A percentile compares a stretch with the other conserved stretches of the same genome.
phyloP scores from a whole-genome alignment of 2,329 filamentous ascomycete species.

The Aspergillus arachidicola region DNA sequence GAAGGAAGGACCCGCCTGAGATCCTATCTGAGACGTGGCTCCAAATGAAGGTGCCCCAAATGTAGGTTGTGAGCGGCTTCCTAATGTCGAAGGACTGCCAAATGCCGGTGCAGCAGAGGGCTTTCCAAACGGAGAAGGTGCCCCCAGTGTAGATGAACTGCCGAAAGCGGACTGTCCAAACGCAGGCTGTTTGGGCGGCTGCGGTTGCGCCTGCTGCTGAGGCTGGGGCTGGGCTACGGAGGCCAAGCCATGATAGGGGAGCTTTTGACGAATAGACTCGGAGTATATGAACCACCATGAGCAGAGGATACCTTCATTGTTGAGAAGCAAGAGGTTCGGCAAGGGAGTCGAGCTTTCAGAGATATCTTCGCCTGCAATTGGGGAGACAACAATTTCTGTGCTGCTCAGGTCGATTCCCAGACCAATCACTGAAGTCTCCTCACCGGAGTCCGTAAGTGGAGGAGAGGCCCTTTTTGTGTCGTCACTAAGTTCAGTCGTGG shows the following conservation, averaged over 20 bases:
- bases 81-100: conserved; percentile 32
- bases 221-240: conserved; percentile 27
- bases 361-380: conserved; percentile 76
- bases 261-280: conserved; percentile 76
- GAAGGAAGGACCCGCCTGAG: conserved; percentile 29
- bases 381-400: conserved; percentile 75
- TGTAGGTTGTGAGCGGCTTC: conserved; percentile 24
- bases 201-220: conserved; percentile 21
- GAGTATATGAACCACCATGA: conserved; percentile 93
- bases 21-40: conserved; percentile 27
- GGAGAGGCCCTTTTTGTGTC: conserved; percentile 76
- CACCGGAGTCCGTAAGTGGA: conserved; percentile 66
- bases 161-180: conserved; percentile 34
- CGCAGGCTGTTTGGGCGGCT: conserved; percentile 22
- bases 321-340: conserved; percentile 81
- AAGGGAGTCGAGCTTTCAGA: conserved; percentile 77
- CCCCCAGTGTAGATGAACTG: conserved; percentile 25
- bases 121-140: conserved; percentile 31
- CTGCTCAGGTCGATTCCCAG: conserved; percentile 81
- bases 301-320: conserved; percentile 81
- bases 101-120: conserved; percentile 29
- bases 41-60: conserved; percentile 40
- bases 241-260: conserved; percentile 71
- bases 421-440: conserved; percentile 78
- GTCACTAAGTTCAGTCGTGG: conserved; percentile 60